Evolutionary conservation across 78 protist genomes (phyloP).

Genomic region (Dictyostelium brefeldianum): DNA sequence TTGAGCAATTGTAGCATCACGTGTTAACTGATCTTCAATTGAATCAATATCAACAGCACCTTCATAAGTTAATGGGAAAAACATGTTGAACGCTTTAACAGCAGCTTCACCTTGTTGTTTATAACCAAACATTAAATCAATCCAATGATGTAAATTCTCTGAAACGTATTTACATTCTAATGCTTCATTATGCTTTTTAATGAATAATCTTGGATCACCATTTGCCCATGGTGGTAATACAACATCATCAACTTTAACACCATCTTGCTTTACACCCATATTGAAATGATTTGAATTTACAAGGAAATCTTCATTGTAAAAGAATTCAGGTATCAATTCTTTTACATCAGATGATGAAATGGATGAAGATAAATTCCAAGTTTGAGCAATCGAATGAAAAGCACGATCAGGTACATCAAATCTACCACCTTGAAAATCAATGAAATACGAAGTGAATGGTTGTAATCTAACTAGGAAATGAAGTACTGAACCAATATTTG

Average conservation of each 20-base stretch:
- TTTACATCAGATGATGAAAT: slow-evolving; percentile 88
- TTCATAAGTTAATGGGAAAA: slow-evolving; percentile 96
- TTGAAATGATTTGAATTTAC: slow-evolving; percentile 84
- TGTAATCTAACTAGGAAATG: slow-evolving; percentile 90
- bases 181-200: slow-evolving; percentile 86
- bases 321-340: slow-evolving; percentile 98
- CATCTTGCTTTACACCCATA: slow-evolving; percentile 93
- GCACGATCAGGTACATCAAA: slow-evolving; percentile 95
- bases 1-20: slow-evolving; percentile 83
- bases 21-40: slow-evolving; percentile 82
- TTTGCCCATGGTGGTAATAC: slow-evolving; percentile 97
- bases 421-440: slow-evolving; percentile 92
- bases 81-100: slow-evolving; percentile 90
- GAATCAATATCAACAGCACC: slow-evolving; percentile 91
- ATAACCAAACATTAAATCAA: slow-evolving; percentile 98
- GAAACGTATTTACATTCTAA: slow-evolving; percentile 95
- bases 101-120: slow-evolving; percentile 97
- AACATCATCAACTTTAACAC: slow-evolving; percentile 89
- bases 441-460: slow-evolving; percentile 89
- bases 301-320: slow-evolving; percentile 92
- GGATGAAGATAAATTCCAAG: slow-evolving; percentile 76
- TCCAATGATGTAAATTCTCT: slow-evolving; percentile 96
- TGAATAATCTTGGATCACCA: slow-evolving; percentile 57
- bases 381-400: slow-evolving; percentile 83
- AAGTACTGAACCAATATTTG: slow-evolving; percentile 85